Conservation (phyloP, 352 stramenopile species). For the Phytophthora crassamura region DNA sequence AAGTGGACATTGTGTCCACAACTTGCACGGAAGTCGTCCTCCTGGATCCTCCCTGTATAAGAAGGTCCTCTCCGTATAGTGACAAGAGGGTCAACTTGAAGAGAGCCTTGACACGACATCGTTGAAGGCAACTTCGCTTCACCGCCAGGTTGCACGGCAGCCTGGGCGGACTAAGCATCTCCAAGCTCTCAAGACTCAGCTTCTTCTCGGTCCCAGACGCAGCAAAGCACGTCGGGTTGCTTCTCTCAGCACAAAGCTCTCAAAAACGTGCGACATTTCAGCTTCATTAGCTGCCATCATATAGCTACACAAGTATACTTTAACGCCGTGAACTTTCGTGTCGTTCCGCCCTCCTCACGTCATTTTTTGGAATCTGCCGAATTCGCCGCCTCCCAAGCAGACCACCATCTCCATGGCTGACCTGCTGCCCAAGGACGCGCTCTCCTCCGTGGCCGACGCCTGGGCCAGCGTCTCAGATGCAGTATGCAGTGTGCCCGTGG, state of each 20-base stretch:
- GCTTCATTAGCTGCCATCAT: background rate
- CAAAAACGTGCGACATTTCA: no score
- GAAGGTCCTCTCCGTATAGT: no score
- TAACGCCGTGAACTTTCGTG: background rate
- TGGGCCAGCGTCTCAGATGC: conserved; percentile 23
- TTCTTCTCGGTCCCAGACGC: no score
- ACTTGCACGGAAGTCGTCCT: no score
- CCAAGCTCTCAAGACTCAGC: no score
- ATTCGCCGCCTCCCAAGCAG: conserved; percentile 12
- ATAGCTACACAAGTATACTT: conserved; percentile 1
- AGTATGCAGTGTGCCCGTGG: conserved; percentile 11
- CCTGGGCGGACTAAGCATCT: conserved; percentile 8
- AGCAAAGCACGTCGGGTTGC: no score
- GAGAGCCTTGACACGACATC: no score
- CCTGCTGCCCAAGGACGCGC: conserved; percentile 11
- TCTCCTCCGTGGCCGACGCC: conserved; percentile 15
- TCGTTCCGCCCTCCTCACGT: background rate
- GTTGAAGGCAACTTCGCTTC: no score
- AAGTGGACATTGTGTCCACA: no score
- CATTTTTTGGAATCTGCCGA: conserved; percentile 18
- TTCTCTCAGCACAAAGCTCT: no score
- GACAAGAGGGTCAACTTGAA: no score
- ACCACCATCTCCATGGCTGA: conserved; percentile 10
- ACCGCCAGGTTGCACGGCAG: background rate
- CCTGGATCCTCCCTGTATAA: no score